Evolutionary conservation across 2,329 filamentous ascomycete genomes (phyloP).

Genomic region (Aspergillus puulaauensis): DNA sequence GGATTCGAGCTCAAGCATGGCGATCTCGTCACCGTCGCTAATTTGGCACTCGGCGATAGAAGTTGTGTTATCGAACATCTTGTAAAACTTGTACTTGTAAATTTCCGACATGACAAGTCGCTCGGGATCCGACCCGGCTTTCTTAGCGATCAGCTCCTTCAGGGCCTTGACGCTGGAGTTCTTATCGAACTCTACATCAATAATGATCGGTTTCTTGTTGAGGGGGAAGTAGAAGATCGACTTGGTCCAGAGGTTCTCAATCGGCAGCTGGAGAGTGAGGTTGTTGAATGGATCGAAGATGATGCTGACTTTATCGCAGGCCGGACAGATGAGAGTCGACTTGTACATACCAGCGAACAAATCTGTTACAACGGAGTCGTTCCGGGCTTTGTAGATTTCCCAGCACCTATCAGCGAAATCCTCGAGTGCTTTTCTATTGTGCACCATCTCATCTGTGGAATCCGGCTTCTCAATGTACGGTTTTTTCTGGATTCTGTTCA

Average conservation of each 20-base stretch:
- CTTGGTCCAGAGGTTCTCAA: constrained; percentile 78
- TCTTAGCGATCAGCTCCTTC: constrained; percentile 55
- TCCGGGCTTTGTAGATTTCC: constrained; percentile 86
- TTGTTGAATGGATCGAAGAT: constrained; percentile 98
- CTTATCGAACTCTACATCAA: constrained; percentile 75
- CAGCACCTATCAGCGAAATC: constrained; percentile 86
- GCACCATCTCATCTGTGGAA: constrained; percentile 93
- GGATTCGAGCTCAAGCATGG: constrained; percentile 75
- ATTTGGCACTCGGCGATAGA: constrained; percentile 72
- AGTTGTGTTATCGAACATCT: constrained; percentile 71
- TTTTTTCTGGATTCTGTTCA: constrained; percentile 92
- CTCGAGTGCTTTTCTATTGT: constrained; percentile 74
- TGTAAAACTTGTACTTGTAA: constrained; percentile 82
- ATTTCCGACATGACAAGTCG: constrained; percentile 80
- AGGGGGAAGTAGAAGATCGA: constrained; percentile 76
- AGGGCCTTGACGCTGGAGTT: constrained; percentile 59
- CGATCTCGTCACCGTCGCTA: constrained; percentile 59
- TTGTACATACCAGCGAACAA: constrained; percentile 98
- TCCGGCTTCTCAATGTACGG: constrained; percentile 97
- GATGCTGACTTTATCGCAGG: constrained; percentile 92
- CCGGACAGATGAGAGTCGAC: constrained; percentile 89
- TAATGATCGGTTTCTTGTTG: constrained; percentile 65
- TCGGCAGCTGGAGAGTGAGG: constrained; percentile 83
- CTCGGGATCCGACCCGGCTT: constrained; percentile 49
- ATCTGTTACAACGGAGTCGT: constrained; percentile 93